A percentile compares a stretch with the other conserved stretches of the same genome.
Conservation (phyloP, 2,329 filamentous ascomycete genomes). For the Aspergillus ochraceus region DNA sequence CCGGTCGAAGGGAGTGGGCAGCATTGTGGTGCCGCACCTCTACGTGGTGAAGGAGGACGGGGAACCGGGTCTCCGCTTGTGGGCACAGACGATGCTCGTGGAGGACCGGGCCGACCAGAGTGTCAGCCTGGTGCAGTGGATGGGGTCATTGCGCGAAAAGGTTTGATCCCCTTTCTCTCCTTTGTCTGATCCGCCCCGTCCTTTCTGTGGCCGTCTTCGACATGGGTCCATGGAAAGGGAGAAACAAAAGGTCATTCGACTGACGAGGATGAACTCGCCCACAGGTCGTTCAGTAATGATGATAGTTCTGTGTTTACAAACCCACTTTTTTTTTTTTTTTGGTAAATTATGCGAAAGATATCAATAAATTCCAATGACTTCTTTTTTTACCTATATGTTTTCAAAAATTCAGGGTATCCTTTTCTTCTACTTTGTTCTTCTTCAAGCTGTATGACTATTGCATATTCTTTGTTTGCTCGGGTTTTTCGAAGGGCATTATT, state of each 20-base stretch:
- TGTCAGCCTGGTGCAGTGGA: slow-evolving; percentile 89
- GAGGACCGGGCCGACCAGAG: slow-evolving; percentile 95
- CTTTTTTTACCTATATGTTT: slow-evolving; percentile 3
- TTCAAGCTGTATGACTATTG: neutral
- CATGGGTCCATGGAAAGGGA: neutral
- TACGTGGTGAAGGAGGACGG: slow-evolving; percentile 95
- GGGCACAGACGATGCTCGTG: slow-evolving; percentile 93
- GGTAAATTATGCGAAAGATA: slow-evolving; percentile 23
- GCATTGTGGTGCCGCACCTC: slow-evolving; percentile 86
- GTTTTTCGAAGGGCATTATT: neutral
- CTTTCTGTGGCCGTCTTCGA: neutral
- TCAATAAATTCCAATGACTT: slow-evolving; percentile 20
- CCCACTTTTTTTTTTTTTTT: slow-evolving; percentile 16
- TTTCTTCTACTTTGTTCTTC: slow-evolving; percentile 1
- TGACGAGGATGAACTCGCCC: slow-evolving; percentile 23
- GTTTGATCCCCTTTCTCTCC: slow-evolving; percentile 52
- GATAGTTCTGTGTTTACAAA: slow-evolving; percentile 17
- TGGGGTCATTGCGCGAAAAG: slow-evolving; percentile 92
- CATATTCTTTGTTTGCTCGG: neutral
- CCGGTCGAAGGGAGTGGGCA: slow-evolving; percentile 81
- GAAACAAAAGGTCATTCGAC: slow-evolving; percentile 18
- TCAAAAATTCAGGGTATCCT: neutral
- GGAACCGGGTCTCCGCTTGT: slow-evolving; percentile 90
- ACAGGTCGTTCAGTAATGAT: slow-evolving; percentile 36
- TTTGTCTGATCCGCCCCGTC: slow-evolving; percentile 9